Base-by-base conservation (phyloP, 176 grass and related monocot genomes). In the Paspalum vaginatum region DNA sequence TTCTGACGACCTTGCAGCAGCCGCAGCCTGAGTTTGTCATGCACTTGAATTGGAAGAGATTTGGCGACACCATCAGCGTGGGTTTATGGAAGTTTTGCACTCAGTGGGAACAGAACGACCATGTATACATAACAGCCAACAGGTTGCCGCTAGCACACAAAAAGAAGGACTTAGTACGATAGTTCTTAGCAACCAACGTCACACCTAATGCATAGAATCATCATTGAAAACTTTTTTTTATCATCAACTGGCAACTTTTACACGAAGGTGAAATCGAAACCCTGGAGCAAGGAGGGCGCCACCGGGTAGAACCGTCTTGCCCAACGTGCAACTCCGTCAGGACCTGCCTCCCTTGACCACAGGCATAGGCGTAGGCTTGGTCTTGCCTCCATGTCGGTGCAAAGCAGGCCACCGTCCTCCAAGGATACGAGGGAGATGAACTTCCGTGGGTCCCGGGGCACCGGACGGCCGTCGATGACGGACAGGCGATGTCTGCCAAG, bases 21-120 rank as follows among this genome's bases (percentile, higher is more conserved):
- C n/a, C n/a, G n/a, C 76, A 65, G 9, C 47, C 14, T 65, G 60
- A 37, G 24, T 46, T 47, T 76, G n/a, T 40, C 60, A 78, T 78
- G 45, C 16, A 52, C 61, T 66, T 66, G 47, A 53, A 32, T 32
- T 32, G 32, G 32, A 32, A 32, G 3, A 32, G 3, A 32, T 2
- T 32, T 32, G 32, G 3, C 32, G 3, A 32, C 32, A 32, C 32
- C 32, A 3, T 32, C 32, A 32, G 32, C 32, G 32, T 32, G 32
- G 32, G 32, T 32, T 32, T 32, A 32, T 32, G 32, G 32, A 32
- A 32, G 32, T 32, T 32, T 32, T 32, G 32, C 32, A 39, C 21
- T 44, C 65, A 68, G 42, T 4, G 4, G 9, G 40, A 0, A 38
- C 2, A 59, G 56, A 59, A 59, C 2, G 12, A 62, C n/a, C 5